Conservation (phyloP, 768 basidiomycete species). For the Suillus tomentosus region DNA sequence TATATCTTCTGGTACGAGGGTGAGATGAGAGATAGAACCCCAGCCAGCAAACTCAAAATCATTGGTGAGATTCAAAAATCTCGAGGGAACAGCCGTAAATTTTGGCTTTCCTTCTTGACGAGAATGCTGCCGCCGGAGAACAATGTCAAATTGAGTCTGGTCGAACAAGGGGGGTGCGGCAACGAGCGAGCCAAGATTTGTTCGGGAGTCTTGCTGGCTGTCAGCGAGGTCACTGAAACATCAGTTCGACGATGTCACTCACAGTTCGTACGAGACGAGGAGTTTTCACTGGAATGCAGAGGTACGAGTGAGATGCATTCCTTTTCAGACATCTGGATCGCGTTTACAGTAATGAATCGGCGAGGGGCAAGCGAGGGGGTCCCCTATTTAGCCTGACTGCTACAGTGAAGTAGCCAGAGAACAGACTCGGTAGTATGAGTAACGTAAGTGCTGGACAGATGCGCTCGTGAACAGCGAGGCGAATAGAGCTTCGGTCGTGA, state of each 20-base stretch:
- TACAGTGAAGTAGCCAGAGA: neutral
- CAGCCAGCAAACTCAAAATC: constrained; percentile 76
- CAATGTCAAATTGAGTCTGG: constrained; percentile 53
- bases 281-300: neutral
- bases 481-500: neutral
- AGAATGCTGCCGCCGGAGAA: constrained; percentile 60
- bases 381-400: neutral
- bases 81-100: constrained; percentile 48
- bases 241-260: neutral
- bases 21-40: constrained; percentile 54
- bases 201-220: neutral
- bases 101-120: constrained; percentile 47
- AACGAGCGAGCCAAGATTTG: neutral
- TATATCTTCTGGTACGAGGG: constrained; percentile 46
- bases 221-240: neutral
- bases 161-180: constrained; percentile 43
- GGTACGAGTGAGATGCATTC: neutral
- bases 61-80: constrained; percentile 61
- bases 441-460: neutral
- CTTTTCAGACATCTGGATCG: neutral
- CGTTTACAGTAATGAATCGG: neutral
- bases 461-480: neutral
- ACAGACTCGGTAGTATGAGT: neutral
- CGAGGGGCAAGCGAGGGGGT: neutral
- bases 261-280: neutral